Percentiles rank a stretch among this genome's conserved stretches.
Conservation (phyloP, 2,329 filamentous ascomycete genomes). For the Aspergillus ochraceus region DNA sequence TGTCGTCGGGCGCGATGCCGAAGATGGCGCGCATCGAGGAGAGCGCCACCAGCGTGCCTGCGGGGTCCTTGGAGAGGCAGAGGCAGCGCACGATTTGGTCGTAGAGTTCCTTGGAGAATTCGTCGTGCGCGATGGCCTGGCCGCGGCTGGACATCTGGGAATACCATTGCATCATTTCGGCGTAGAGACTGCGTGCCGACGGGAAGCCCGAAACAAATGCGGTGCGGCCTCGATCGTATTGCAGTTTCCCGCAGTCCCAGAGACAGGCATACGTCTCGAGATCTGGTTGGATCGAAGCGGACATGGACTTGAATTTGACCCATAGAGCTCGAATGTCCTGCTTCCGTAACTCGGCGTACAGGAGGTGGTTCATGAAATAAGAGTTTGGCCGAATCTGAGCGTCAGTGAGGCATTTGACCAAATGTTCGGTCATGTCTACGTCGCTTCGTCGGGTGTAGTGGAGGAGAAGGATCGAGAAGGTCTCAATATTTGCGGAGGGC, state of each 20-base stretch:
- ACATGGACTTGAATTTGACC: conserved; percentile 57
- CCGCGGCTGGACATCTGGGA: conserved; percentile 30
- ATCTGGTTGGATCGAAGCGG: conserved; percentile 59
- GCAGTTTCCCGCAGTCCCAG: conserved; percentile 56
- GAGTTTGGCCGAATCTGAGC: conserved; percentile 68
- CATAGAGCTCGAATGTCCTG: conserved; percentile 57
- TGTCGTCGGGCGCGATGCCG: conserved; percentile 46
- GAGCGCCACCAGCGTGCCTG: conserved; percentile 52
- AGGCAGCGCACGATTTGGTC: conserved; percentile 55
- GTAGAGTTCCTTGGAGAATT: conserved; percentile 52
- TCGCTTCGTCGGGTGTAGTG: conserved; percentile 67
- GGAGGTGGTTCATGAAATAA: conserved; percentile 77
- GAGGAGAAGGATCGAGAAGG: conserved; percentile 72
- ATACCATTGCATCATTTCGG: conserved; percentile 51
- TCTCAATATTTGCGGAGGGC: conserved; percentile 70
- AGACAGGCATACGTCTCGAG: conserved; percentile 68
- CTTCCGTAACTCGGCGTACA: conserved; percentile 65
- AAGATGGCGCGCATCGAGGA: conserved; percentile 47
- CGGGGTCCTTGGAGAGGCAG: conserved; percentile 50
- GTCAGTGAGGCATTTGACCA: conserved; percentile 63
- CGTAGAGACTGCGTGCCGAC: conserved; percentile 46
- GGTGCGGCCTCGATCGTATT: conserved; percentile 49
- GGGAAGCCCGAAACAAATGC: conserved; percentile 50
- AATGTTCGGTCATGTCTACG: conserved; percentile 56
- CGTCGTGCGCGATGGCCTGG: conserved; percentile 30